Percentiles rank a stretch among this genome's conserved stretches.
These are phyloP conservation scores for Populus davidiana DNA, from an alignment of 345 rosid species.

Conservation along the genomic window DNA sequence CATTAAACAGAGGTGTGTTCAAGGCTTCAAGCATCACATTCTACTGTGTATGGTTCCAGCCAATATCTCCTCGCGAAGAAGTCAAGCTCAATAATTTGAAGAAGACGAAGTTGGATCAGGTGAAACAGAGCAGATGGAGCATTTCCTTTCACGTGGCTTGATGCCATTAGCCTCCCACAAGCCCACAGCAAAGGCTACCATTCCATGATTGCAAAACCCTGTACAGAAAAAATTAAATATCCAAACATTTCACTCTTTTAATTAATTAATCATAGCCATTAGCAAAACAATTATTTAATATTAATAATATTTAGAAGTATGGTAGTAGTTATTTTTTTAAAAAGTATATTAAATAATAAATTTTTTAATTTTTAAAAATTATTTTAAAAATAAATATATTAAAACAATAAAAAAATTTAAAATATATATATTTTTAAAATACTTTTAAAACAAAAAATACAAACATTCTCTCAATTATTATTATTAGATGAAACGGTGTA, in stretches of 20 bases:
- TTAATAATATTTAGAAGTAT: too few relatives aligned
- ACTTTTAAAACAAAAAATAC: too few relatives aligned
- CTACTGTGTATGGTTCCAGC: neutral
- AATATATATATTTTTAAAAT: too few relatives aligned
- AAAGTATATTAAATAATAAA: too few relatives aligned
- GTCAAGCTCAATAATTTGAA: neutral
- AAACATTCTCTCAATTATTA: too few relatives aligned
- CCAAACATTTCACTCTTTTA: neutral
- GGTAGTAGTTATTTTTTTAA: too few relatives aligned
- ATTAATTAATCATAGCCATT: neutral
- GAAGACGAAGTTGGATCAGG: conserved; percentile 14
- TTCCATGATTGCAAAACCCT: conserved; percentile 9
- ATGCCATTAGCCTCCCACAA: conserved; percentile 23
- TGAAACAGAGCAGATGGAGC: conserved; percentile 14
- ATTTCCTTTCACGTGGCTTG: conserved; percentile 34
- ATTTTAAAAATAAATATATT: too few relatives aligned
- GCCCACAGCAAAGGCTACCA: conserved; percentile 10
- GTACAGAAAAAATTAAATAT: neutral
- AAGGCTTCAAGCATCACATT: neutral
- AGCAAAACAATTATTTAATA: neutral
- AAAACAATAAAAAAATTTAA: too few relatives aligned
- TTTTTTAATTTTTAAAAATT: too few relatives aligned
- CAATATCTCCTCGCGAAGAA: neutral
- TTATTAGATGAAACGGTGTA: too few relatives aligned
- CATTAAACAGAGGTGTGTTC: neutral